Evolutionary conservation across 2,329 filamentous ascomycete species (phyloP).

Genomic region (Aspergillus quadrilineatus): DNA sequence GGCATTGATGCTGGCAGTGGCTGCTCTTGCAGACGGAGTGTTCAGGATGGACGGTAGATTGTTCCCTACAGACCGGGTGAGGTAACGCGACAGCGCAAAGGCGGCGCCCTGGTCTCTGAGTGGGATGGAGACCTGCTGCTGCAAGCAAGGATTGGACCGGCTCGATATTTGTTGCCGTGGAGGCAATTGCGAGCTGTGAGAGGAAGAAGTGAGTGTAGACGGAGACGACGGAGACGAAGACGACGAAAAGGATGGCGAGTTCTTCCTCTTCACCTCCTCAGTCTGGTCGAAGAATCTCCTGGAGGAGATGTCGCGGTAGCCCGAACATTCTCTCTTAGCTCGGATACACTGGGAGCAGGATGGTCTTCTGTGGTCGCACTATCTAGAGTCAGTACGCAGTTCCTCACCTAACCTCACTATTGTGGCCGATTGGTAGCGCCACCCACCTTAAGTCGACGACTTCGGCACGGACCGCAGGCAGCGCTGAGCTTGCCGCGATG

Average conservation of each 20-base stretch:
- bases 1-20: conserved; percentile 10
- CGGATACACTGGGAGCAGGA: conserved; percentile 24
- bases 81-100: conserved; percentile 9
- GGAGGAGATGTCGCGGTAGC: conserved; percentile 21
- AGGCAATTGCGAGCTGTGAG: neutral
- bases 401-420: no score
- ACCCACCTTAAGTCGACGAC: conserved; percentile 12
- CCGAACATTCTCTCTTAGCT: conserved; percentile 19
- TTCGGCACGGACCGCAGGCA: conserved; percentile 10
- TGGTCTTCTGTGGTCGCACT: conserved; percentile 25
- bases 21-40: conserved; percentile 5
- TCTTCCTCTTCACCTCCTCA: conserved; percentile 19
- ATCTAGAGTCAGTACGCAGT: neutral
- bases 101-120: conserved; percentile 8
- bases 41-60: conserved; percentile 4
- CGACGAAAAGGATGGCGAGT: neutral
- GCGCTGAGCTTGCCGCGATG: conserved; percentile 12
- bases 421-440: no score
- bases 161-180: neutral
- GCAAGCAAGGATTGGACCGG: neutral
- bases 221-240: no score
- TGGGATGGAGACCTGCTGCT: neutral
- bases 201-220: neutral
- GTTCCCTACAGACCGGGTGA: neutral
- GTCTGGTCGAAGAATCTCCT: conserved; percentile 25